These are phyloP conservation scores for Penicillium odoratum DNA, from an alignment of 495 filamentous ascomycete species.

Conservation along the genomic window DNA sequence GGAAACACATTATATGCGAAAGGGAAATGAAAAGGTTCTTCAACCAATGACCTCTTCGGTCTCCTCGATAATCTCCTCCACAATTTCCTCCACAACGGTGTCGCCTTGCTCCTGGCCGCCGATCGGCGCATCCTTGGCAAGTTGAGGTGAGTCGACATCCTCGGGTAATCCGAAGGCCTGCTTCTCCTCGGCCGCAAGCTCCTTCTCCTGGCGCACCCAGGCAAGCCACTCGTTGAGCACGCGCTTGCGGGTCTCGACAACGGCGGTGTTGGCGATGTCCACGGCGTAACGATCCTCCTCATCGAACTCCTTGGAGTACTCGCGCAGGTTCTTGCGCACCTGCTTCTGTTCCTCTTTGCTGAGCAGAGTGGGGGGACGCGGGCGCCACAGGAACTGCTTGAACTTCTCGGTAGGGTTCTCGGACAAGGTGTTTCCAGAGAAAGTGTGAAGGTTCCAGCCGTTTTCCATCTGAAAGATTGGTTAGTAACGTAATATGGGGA, in stretches of 20 bases:
- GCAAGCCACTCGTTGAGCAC: conserved; percentile 86
- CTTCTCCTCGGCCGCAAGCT: conserved; percentile 72
- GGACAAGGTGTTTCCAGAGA: conserved; percentile 83
- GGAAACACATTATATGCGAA: conserved; percentile 45
- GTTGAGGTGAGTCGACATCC: conserved; percentile 57
- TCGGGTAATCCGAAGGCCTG: conserved; percentile 63
- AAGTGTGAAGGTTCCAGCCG: conserved; percentile 97
- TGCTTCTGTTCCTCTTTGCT: conserved; percentile 93
- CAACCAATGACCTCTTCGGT: conserved; percentile 73
- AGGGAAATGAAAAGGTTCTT: conserved; percentile 26
- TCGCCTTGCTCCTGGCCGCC: conserved; percentile 61
- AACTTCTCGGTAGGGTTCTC: conserved; percentile 95
- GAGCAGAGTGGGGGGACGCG: conserved; percentile 83
- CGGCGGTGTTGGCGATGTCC: conserved; percentile 86
- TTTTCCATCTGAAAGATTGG: conserved; percentile 79
- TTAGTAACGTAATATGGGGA: conserved; percentile 33
- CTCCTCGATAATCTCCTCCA: conserved; percentile 94
- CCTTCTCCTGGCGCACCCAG: conserved; percentile 75
- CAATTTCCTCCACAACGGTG: conserved; percentile 78
- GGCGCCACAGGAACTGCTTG: conserved; percentile 95
- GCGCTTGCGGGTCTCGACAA: conserved; percentile 82
- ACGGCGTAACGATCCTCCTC: conserved; percentile 90
- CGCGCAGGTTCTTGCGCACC: conserved; percentile 96
- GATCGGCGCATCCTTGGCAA: conserved; percentile 48
- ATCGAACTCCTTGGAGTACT: conserved; percentile 93